A percentile compares a stretch with the other conserved stretches of the same genome.
phyloP scores from a whole-genome alignment of 2,329 filamentous ascomycete species.

The Colletotrichum agaves region DNA sequence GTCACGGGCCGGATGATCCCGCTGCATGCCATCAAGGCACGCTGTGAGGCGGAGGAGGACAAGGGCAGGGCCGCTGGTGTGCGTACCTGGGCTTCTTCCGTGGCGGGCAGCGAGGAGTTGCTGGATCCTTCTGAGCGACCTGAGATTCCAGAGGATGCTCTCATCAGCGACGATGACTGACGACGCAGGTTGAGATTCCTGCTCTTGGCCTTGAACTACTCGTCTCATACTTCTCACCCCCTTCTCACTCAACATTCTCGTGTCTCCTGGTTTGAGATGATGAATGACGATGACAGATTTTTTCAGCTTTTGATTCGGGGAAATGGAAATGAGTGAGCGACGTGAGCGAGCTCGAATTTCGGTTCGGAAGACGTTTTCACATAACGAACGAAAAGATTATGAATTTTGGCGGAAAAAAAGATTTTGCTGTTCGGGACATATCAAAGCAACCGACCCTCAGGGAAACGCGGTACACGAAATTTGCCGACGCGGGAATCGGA shows the following conservation, averaged over 20 bases:
- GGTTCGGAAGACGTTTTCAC: too few relatives aligned
- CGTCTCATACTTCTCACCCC: not conserved
- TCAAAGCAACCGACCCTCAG: too few relatives aligned
- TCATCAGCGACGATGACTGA: conserved; percentile 29
- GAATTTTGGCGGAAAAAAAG: not conserved
- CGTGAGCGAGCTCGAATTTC: not conserved
- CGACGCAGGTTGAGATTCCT: not conserved
- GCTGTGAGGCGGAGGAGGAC: conserved; percentile 46
- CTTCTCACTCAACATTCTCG: not conserved
- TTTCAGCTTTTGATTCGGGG: too few relatives aligned
- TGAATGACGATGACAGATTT: too few relatives aligned
- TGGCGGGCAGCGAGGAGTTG: conserved; percentile 27
- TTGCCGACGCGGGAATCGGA: not conserved
- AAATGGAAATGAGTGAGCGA: not conserved
- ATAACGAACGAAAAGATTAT: not conserved
- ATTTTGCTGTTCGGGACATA: too few relatives aligned
- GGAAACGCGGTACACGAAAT: not conserved
- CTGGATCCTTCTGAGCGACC: conserved; percentile 26
- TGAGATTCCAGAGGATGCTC: conserved; percentile 31
- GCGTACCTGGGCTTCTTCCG: conserved; percentile 31
- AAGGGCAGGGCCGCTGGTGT: conserved; percentile 29
- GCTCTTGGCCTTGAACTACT: too few relatives aligned
- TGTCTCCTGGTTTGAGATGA: not conserved
- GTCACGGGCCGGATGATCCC: conserved; percentile 55
- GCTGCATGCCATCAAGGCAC: conserved; percentile 49